Evolutionary conservation across 129 eudicot species (phyloP).

Genomic region (Lonicera japonica): DNA sequence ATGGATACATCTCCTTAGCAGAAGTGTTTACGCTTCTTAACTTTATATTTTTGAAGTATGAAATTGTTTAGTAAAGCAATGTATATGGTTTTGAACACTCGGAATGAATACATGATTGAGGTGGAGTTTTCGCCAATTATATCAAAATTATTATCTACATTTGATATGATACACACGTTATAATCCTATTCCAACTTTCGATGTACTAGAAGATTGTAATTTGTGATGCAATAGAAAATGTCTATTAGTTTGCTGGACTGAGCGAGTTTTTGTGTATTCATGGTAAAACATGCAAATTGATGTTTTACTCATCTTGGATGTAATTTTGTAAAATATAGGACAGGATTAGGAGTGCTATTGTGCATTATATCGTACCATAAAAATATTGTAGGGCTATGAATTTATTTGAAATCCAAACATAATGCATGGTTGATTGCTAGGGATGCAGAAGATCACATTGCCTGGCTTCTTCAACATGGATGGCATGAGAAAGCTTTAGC

Average conservation of each 20-base stretch:
- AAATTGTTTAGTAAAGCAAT: too few relatives aligned
- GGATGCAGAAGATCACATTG: conserved; percentile 96
- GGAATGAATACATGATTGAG: too few relatives aligned
- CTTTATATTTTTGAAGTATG: too few relatives aligned
- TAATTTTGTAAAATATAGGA: too few relatives aligned
- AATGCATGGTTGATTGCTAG: conserved; percentile 32
- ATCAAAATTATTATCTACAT: too few relatives aligned
- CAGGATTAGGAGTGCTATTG: neutral
- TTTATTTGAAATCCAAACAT: conserved; percentile 4
- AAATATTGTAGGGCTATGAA: neutral
- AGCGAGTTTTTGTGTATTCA: neutral
- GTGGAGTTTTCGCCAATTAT: too few relatives aligned
- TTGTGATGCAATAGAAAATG: neutral
- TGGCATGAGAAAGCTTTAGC: conserved; percentile 95
- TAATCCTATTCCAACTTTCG: too few relatives aligned
- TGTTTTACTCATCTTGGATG: neutral
- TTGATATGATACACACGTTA: too few relatives aligned
- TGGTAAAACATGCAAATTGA: neutral
- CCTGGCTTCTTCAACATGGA: conserved; percentile 98
- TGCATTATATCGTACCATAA: neutral
- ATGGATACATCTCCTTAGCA: too few relatives aligned
- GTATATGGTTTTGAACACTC: too few relatives aligned
- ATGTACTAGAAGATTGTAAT: neutral
- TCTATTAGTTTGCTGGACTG: neutral
- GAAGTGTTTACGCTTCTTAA: too few relatives aligned